Base-by-base conservation (phyloP, 2,329 filamentous ascomycete species). In the Coniochaeta sp. region DNA sequence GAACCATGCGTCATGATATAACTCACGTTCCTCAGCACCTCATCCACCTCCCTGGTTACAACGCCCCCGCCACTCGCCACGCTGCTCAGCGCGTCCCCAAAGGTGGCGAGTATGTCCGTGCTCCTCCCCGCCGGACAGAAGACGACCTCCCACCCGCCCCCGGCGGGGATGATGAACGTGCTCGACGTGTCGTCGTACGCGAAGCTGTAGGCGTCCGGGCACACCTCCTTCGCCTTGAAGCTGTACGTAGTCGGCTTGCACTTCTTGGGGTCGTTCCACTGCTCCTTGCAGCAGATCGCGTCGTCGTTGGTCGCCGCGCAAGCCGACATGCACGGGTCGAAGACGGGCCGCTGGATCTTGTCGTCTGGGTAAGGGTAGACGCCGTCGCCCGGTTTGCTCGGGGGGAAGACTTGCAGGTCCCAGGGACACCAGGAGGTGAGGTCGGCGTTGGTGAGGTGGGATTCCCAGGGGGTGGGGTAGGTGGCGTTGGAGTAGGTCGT, bases 151-250 rank as follows among this genome's bases (percentile, higher is more conserved):
- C 87, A 94, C 0, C 87, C 87, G 20, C 85, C 87, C 16, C 89
- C 88, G 10, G 67, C 73, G 2, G 82, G 81, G 31, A 85, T 72
- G 58, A 82, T 81, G 59, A 85, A 85, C 0, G 81, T 85, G 14
- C 76, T 80, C 27, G 71, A 70, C 55, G 73, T 69, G 60, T 83
- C 79, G 57, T 82, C 78, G 65, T 81, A 82, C 49, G 86, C 84
- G 65, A 81, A 95, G 61, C 85, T 89, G 69, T 94, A 95, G 3
- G 89, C 89, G 67, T 95, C 89, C 1, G 89, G 89, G 63, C 89
- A 95, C 12, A 92, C 77, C 3, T 69, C 71, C 71, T 95, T 94
- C 50, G 87, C 86, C 10, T 75, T 74, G 53, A 73, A 79, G 57
- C 84, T 83, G 70, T 91, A 94, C 35, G 79, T 68, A 49, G 83